Base-by-base conservation (phyloP, 495 filamentous ascomycete genomes). In the Talaromyces proteolyticus region DNA sequence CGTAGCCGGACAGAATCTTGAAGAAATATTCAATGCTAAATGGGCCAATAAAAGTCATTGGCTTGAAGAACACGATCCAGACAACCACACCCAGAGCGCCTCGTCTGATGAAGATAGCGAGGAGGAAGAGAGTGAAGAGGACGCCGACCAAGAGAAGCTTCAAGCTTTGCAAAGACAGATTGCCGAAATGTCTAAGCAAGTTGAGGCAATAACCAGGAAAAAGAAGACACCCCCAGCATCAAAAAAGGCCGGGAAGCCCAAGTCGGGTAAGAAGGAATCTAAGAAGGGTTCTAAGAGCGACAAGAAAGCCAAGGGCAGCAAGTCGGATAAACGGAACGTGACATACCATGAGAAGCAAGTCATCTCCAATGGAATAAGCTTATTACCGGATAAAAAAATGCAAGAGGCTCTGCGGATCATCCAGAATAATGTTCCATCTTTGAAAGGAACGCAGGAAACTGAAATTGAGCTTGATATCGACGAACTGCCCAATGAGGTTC, bases 381-480 rank as follows among this genome's bases (percentile, higher is more conserved):
- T 79, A 24, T 79, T 95, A 43, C 79, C 86, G 1, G 84, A 87
- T 22, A 71, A 74, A 20, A 84, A 87, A 54, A 85, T 95, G 65
- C 77, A 81, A 36, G 76, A 81, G 52, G 89, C 89, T 4, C 84
- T 96, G n/a, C 79, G 84, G 34, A 91, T 95, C 57, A 97, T 98
- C 61, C 87, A 91, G 65, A 81, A 78, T 44, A 91, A 94, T 53
- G 89, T 91, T 55, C 86, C 86, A 22, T 75, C 84, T 68, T 80
- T 91, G 52, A 81, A 85, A 69, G 78, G 85, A 61, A 82, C 81
- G 36, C 81, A 91, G 60, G 86, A 88, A 49, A 88, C 89, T 20
- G 89, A 94, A 56, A 81, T 96, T 56, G 91, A 96, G 67, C 74
- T 96, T 25, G 91, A 96, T 57, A 95, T 96, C 56, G 91, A 96